phyloP scores from a whole-genome alignment of 2,329 filamentous ascomycete genomes.

The Talaromyces sp. region DNA sequence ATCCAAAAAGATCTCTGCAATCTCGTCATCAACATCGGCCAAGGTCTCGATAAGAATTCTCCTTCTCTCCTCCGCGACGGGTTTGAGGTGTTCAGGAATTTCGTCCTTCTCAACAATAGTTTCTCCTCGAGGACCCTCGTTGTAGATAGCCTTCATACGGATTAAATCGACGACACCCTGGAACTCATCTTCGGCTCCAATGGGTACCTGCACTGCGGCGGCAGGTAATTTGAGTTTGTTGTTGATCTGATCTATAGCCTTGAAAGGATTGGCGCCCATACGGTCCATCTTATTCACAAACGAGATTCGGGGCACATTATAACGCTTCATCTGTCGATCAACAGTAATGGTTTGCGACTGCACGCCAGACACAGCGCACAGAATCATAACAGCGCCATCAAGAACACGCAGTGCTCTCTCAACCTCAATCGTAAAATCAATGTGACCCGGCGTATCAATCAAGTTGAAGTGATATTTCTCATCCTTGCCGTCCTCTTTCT shows the following conservation, averaged over 20 bases:
- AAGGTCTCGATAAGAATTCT: slow-evolving; percentile 87
- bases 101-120: slow-evolving; percentile 72
- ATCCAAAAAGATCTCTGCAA: slow-evolving; percentile 90
- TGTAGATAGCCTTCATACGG: slow-evolving; percentile 89
- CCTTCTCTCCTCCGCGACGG: slow-evolving; percentile 77
- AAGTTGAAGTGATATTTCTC: slow-evolving; percentile 96
- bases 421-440: slow-evolving; percentile 98
- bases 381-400: slow-evolving; percentile 96
- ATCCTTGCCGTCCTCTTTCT: slow-evolving; percentile 72
- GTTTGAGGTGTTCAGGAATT: slow-evolving; percentile 73
- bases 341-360: slow-evolving; percentile 98
- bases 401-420: slow-evolving; percentile 91
- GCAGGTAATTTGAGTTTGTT: slow-evolving; percentile 89
- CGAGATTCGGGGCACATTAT: slow-evolving; percentile 90
- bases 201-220: slow-evolving; percentile 90
- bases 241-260: slow-evolving; percentile 96
- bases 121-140: slow-evolving; percentile 78
- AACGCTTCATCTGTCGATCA: slow-evolving; percentile 96
- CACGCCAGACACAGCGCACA: slow-evolving; percentile 94
- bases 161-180: slow-evolving; percentile 90
- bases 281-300: slow-evolving; percentile 99
- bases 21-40: slow-evolving; percentile 96
- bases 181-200: slow-evolving; percentile 87
- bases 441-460: slow-evolving; percentile 97
- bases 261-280: slow-evolving; percentile 97